A percentile compares a stretch with the other conserved stretches of the same genome.
These are phyloP conservation scores for Fraxinus sp. DNA, from an alignment of 305 asterid genomes.

Conservation along the genomic window DNA sequence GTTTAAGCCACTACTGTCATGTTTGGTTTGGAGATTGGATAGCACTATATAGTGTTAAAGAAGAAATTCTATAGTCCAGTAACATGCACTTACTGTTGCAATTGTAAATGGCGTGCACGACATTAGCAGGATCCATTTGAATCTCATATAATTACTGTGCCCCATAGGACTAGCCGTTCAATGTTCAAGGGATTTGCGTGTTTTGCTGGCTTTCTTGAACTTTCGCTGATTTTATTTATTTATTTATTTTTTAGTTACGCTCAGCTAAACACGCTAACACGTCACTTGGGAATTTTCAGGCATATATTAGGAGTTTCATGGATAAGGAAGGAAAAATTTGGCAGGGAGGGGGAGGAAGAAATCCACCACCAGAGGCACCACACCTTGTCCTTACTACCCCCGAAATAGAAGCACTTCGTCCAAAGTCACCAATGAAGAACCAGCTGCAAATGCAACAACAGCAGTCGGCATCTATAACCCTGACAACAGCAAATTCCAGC, in stretches of 20 bases:
- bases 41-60: neutral
- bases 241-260: neutral
- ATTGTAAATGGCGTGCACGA: neutral
- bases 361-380: constrained; percentile 98
- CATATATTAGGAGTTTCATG: constrained; percentile 55
- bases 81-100: neutral
- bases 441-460: constrained; percentile 75
- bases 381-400: constrained; percentile 92
- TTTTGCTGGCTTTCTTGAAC: neutral
- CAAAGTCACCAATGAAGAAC: constrained; percentile 97
- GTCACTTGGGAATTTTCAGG: constrained; percentile 43
- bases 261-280: constrained; percentile 17
- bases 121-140: neutral
- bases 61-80: neutral
- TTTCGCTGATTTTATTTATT: neutral
- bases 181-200: neutral
- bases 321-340: constrained; percentile 97
- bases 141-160: neutral
- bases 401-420: constrained; percentile 87
- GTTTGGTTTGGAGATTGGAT: neutral
- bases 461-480: constrained; percentile 67
- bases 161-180: neutral
- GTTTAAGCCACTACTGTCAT: neutral
- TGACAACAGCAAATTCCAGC: constrained; percentile 62
- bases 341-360: constrained; percentile 94